A percentile compares a stretch with the other conserved stretches of the same genome.
Conservation (phyloP, 345 rosid species). For the Populus simonii region DNA sequence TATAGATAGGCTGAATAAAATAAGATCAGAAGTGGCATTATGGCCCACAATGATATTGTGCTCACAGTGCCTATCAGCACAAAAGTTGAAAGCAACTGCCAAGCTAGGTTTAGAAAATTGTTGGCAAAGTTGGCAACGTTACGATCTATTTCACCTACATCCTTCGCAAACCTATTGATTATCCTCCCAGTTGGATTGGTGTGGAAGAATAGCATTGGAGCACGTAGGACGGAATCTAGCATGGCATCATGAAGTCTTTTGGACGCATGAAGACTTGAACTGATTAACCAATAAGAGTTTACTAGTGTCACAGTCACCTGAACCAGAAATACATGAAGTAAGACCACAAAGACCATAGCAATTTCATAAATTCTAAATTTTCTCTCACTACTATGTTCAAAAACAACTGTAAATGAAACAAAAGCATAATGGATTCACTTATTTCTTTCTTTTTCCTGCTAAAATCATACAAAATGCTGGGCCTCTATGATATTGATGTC, state of each 20-base stretch:
- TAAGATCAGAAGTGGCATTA: constrained; percentile 87
- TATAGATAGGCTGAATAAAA: constrained; percentile 89
- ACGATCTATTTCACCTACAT: constrained; percentile 90
- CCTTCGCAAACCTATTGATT: constrained; percentile 96
- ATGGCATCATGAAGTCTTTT: constrained; percentile 87
- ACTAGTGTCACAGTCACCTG: constrained; percentile 79
- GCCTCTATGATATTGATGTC: not conserved
- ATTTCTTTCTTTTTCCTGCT: not conserved
- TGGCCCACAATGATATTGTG: constrained; percentile 98
- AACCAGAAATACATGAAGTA: constrained; percentile 18
- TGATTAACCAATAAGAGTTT: constrained; percentile 89
- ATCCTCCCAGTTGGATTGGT: constrained; percentile 91
- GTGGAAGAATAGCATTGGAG: constrained; percentile 97
- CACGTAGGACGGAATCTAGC: constrained; percentile 82
- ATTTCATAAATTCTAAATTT: not conserved
- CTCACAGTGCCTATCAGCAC: constrained; percentile 89
- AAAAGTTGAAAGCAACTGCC: constrained; percentile 88
- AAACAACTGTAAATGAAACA: not conserved
- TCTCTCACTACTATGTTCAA: not conserved
- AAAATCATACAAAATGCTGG: not conserved
- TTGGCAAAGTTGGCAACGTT: constrained; percentile 62
- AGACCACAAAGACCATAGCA: not conserved
- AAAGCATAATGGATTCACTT: not conserved
- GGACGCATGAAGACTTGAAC: constrained; percentile 81
- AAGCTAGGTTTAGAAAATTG: constrained; percentile 76